Base-by-base conservation (phyloP, 331 rosid genomes). In the Malus hybrid region DNA sequence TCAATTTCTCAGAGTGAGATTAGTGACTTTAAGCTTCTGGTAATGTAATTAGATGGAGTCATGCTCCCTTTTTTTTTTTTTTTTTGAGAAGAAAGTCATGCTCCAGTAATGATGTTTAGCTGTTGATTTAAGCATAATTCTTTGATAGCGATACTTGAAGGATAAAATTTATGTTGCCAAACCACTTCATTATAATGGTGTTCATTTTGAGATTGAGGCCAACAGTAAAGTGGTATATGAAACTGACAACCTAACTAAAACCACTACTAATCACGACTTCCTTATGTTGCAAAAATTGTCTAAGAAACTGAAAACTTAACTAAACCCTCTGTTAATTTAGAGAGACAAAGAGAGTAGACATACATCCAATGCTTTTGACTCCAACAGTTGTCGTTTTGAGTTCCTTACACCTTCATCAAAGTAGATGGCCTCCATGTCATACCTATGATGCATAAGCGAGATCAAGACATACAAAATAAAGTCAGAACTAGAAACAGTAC, bases 361-460 rank as follows among this genome's bases (percentile, higher is more conserved):
- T n/a, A n/a, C n/a, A n/a, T n/a, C n/a, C n/a, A n/a, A n/a, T n/a
- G n/a, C n/a, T n/a, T n/a, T n/a, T n/a, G n/a, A n/a, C n/a, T n/a
- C n/a, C n/a, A n/a, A n/a, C n/a, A n/a, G n/a, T n/a, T n/a, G n/a
- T n/a, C n/a, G n/a, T n/a, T n/a, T n/a, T n/a, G 89, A 86, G 70
- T 84, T 82, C 84, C 92, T 87, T 60, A 90, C 96, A 77, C 87
- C 71, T 82, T 90, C 93, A 14, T 90, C 92, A 80, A 88, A 92
- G 87, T 87, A 92, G 32, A 75, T 60, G 11, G 92, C 80, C 87
- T 92, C 96, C 74, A 33, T 71, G 63, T 92, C 96, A 69, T 92
- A 92, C 80, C 96, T 92, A 66, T 50, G 26, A 10, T 29, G 50
- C 8, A 58, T 6, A 64, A 78, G 15, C 57, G 26, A 77, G 46